Conservation (phyloP, 2,329 filamentous ascomycete species). For the Bipolaris sorokiniana region DNA sequence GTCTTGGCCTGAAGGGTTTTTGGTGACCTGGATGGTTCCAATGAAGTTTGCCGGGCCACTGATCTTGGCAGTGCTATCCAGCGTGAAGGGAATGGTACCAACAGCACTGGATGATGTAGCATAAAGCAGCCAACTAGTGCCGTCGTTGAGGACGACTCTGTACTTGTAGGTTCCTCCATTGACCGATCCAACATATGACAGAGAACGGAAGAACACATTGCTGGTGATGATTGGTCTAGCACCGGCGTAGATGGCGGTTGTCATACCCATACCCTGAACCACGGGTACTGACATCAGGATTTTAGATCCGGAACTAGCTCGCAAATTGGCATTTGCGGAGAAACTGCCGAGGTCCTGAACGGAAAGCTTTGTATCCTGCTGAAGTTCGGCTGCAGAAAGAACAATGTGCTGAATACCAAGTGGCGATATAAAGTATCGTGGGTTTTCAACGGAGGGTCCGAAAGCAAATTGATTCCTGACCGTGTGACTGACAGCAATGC, state of each 20-base stretch:
- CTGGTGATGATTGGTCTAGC: slow-evolving; percentile 75
- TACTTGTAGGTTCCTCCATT: slow-evolving; percentile 50
- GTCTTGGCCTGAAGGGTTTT: slow-evolving; percentile 65
- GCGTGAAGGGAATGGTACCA: slow-evolving; percentile 69
- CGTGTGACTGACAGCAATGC: slow-evolving; percentile 74
- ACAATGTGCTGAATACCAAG: slow-evolving; percentile 82
- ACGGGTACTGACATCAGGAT: slow-evolving; percentile 77
- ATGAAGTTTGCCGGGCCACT: slow-evolving; percentile 71
- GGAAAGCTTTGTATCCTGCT: slow-evolving; percentile 62
- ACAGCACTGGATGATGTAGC: slow-evolving; percentile 63
- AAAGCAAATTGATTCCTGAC: slow-evolving; percentile 69
- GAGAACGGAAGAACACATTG: slow-evolving; percentile 74
- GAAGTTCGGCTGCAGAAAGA: slow-evolving; percentile 79
- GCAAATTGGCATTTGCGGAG: slow-evolving; percentile 71
- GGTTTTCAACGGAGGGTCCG: slow-evolving; percentile 40
- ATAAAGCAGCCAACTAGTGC: slow-evolving; percentile 77
- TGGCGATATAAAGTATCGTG: slow-evolving; percentile 79
- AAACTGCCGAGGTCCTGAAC: slow-evolving; percentile 61
- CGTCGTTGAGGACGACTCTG: slow-evolving; percentile 57
- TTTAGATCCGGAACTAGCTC: slow-evolving; percentile 51
- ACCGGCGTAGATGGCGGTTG: slow-evolving; percentile 77
- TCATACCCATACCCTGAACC: slow-evolving; percentile 87
- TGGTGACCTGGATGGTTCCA: slow-evolving; percentile 83
- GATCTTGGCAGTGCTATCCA: slow-evolving; percentile 70
- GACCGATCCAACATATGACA: slow-evolving; percentile 51